Percentiles rank a stretch among this genome's conserved stretches.
Evolutionary conservation across 306 rosid genomes (phyloP).

Genomic region (Cicer cuneatum): DNA sequence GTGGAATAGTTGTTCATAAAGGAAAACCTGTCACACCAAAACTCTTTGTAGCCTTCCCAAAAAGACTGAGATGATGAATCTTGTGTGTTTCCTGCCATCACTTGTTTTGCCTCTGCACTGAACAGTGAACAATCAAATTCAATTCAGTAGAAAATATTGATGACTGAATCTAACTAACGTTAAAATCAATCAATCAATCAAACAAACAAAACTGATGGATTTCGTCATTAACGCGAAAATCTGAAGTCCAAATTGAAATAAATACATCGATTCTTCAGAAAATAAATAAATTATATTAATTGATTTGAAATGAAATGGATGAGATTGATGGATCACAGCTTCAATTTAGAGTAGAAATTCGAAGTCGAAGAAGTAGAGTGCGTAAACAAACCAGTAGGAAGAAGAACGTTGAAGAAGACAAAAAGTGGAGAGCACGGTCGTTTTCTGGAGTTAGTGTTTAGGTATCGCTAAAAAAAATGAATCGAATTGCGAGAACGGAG

Average conservation of each 20-base stretch:
- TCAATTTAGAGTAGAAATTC: neutral
- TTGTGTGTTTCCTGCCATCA: slow-evolving; percentile 48
- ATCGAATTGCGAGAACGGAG: neutral
- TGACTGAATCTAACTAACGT: slow-evolving; percentile 34
- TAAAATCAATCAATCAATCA: slow-evolving; percentile 18
- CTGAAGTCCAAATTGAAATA: slow-evolving; percentile 3
- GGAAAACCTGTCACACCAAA: slow-evolving; percentile 71
- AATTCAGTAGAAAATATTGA: neutral
- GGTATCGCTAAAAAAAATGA: slow-evolving; percentile 13
- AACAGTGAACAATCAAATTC: slow-evolving; percentile 1
- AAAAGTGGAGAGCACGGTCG: slow-evolving; percentile 4
- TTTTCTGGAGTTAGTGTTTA: slow-evolving; percentile 11
- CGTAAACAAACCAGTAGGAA: neutral
- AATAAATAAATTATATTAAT: neutral
- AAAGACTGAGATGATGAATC: slow-evolving; percentile 57
- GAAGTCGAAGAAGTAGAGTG: slow-evolving; percentile 1
- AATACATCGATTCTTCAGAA: neutral
- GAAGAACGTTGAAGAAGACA: slow-evolving; percentile 19
- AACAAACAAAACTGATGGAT: neutral
- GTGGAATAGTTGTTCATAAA: slow-evolving; percentile 59
- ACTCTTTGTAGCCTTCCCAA: slow-evolving; percentile 71
- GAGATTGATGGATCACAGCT: neutral
- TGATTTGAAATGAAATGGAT: neutral
- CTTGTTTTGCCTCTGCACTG: slow-evolving; percentile 31
- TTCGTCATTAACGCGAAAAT: slow-evolving; percentile 1